Evolutionary conservation across 768 basidiomycete genomes (phyloP).

Genomic region (Trametes cubensis): DNA sequence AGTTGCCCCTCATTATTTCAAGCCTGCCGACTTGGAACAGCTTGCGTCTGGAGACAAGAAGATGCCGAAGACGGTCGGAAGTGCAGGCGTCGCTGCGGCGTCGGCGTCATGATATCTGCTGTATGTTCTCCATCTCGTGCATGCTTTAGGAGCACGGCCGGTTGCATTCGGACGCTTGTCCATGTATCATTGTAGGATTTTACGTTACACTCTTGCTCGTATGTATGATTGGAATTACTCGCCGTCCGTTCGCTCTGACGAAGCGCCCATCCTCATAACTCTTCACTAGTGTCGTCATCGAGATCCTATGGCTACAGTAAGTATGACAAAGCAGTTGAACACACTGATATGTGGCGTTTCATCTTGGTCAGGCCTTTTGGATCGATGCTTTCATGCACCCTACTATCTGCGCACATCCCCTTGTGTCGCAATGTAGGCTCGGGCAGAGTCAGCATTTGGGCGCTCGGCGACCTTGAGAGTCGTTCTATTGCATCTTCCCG

Average conservation of each 20-base stretch:
- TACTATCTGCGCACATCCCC: too few relatives aligned
- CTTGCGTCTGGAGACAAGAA: constrained; percentile 83
- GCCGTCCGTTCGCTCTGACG: background rate
- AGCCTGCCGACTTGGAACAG: constrained; percentile 79
- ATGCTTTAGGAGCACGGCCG: too few relatives aligned
- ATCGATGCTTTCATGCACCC: too few relatives aligned
- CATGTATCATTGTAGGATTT: background rate
- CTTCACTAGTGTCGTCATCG: background rate
- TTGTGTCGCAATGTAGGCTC: too few relatives aligned
- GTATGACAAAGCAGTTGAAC: too few relatives aligned
- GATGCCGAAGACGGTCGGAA: constrained; percentile 82
- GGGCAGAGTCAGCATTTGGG: too few relatives aligned
- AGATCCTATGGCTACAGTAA: too few relatives aligned
- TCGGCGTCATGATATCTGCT: background rate
- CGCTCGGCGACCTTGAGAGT: too few relatives aligned
- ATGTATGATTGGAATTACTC: background rate
- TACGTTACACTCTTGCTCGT: background rate
- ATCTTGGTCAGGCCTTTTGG: too few relatives aligned
- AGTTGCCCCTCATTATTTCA: constrained; percentile 99
- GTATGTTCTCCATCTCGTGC: background rate
- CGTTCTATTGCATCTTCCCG: too few relatives aligned
- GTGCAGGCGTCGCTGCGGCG: constrained; percentile 26
- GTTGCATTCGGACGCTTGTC: background rate
- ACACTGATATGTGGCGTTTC: too few relatives aligned
- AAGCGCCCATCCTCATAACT: background rate